phyloP scores from a whole-genome alignment of 2,329 filamentous ascomycete genomes.

The Didymella arachidicola region DNA sequence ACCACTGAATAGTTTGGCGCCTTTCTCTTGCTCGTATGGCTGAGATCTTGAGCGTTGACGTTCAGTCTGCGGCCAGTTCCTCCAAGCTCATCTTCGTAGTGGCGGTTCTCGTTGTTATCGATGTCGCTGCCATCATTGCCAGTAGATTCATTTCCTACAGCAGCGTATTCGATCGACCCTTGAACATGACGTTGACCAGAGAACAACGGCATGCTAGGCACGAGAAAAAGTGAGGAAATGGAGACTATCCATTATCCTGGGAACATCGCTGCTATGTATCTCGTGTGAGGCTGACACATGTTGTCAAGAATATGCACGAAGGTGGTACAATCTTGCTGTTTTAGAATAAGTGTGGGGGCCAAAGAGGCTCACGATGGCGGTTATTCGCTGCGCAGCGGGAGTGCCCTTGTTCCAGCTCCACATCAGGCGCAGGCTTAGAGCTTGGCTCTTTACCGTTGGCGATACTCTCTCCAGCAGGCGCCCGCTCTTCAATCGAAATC shows the following conservation, averaged over 20 bases:
- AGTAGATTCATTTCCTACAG: background rate
- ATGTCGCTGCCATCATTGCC: no score
- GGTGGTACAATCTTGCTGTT: background rate
- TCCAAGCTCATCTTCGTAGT: no score
- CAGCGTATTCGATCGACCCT: background rate
- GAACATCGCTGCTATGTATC: background rate
- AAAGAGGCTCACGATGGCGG: background rate
- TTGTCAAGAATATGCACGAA: background rate
- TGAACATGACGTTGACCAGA: background rate
- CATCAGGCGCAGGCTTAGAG: background rate
- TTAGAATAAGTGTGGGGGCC: background rate
- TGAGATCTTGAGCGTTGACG: no score
- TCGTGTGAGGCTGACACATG: background rate
- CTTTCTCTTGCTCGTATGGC: no score
- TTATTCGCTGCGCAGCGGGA: background rate
- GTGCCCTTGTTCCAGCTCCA: background rate
- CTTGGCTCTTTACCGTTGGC: background rate
- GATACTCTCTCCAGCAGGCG: background rate
- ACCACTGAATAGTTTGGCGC: background rate
- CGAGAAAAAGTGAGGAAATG: background rate
- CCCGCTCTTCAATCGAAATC: background rate
- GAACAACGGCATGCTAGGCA: background rate
- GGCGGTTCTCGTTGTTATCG: no score
- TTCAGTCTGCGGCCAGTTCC: no score
- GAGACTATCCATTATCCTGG: background rate